Conservation (phyloP, 345 rosid genomes). For the Lepidium sativum region DNA sequence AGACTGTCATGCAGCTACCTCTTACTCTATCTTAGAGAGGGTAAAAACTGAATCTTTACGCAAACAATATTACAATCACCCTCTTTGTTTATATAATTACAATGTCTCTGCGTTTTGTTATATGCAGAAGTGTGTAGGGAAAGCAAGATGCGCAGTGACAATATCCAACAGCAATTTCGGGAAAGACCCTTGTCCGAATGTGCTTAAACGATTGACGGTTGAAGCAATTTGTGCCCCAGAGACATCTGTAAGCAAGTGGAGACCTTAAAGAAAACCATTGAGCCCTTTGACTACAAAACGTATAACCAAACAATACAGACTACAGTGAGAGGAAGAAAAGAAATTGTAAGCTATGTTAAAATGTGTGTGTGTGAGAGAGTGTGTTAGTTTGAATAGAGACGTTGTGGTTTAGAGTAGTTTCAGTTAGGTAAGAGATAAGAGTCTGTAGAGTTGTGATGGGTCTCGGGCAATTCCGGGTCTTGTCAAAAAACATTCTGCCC, state of each 20-base stretch:
- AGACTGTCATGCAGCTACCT: conserved; percentile 74
- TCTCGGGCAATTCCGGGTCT: conserved; percentile 28
- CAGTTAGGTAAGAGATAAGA: too few relatives aligned
- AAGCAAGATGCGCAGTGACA: conserved; percentile 66
- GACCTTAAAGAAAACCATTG: conserved; percentile 28
- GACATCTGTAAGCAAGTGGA: conserved; percentile 30
- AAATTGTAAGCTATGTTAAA: conserved; percentile 26
- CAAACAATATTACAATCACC: background rate
- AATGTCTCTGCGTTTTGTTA: background rate
- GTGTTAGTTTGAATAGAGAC: conserved; percentile 22
- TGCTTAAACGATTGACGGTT: conserved; percentile 63
- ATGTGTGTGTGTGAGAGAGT: conserved; percentile 2
- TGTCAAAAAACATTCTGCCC: background rate
- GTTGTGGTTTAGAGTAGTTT: conserved; percentile 30
- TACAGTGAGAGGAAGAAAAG: conserved; percentile 19
- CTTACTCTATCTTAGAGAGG: conserved; percentile 71
- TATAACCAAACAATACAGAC: conserved; percentile 35
- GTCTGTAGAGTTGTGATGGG: conserved; percentile 33
- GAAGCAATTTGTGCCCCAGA: conserved; percentile 75
- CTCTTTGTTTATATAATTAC: conserved; percentile 5
- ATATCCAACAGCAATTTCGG: conserved; percentile 80
- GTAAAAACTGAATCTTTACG: conserved; percentile 28
- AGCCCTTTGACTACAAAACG: conserved; percentile 19
- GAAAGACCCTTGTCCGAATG: conserved; percentile 78
- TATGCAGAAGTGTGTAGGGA: conserved; percentile 74